Evolutionary conservation across 305 asterid species (phyloP), one percentile per base, ranked within the genome.

Genomic region (Caryopteris hybrid): DNA sequence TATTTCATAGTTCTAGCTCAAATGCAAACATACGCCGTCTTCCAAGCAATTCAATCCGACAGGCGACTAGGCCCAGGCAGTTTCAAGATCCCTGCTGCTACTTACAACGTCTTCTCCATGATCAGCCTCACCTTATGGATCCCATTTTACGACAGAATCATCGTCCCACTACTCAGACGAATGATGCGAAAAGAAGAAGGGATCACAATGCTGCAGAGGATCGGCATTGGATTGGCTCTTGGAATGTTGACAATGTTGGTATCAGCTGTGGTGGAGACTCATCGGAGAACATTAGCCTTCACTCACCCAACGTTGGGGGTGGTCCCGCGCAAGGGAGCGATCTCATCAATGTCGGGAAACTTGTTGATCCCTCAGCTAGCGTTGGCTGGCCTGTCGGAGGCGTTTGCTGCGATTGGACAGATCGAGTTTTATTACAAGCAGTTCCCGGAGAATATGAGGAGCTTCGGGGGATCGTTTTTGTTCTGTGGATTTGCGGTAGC

Each of bases 361-460:
- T 78, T 85, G 87, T 18, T 84, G 59, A 60, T 82, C 22, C 87
- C 85, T 16, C 90, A 84, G 66, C 68, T 84, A 63, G 79, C 84
- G 7, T 21, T 75, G 27, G 78, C 76, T 1, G 90, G 85, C 14
- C 52, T 82, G 5, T 79, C 87, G 0, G 87, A 84, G 77, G 87
- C 77, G 6, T 78, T 82, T 21, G 31, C 78, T 4, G 71, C 81
- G 4, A 78, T 80, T 12, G 83, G 83, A 0, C 79, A 75, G 63
- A 59, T 71, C 4, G 87, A 84, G 72, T 80, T 82, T 41, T 85
- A 58, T 45, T 84, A 84, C 58, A 80, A 78, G 74, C 81, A 84
- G 73, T 84, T 83, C 57, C 90, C 90, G 0, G 90, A 84, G 77
- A 84, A 80, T 42, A 82, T 82, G 87, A 78, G 84, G 78, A 82